Conservation (phyloP, 495 filamentous ascomycete genomes). For the Bryoglossum gracile region DNA sequence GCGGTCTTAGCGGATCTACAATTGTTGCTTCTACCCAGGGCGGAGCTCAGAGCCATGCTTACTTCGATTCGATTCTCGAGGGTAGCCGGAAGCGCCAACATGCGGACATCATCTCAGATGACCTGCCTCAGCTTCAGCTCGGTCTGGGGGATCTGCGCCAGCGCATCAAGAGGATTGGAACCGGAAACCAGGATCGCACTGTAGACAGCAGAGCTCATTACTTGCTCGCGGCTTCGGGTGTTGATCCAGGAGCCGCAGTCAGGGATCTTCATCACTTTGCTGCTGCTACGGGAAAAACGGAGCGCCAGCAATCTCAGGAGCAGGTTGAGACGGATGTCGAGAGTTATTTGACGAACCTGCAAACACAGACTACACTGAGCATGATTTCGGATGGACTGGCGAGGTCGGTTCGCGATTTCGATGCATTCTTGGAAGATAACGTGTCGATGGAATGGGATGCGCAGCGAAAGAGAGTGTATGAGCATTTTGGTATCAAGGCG, state of each 20-base stretch:
- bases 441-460: constrained; percentile 93
- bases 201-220: constrained; percentile 70
- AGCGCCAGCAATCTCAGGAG: constrained; percentile 33
- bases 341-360: constrained; percentile 71
- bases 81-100: constrained; percentile 59
- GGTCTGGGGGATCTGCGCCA: constrained; percentile 82
- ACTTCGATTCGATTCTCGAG: constrained; percentile 82
- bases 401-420: constrained; percentile 81
- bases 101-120: constrained; percentile 44
- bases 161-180: constrained; percentile 70
- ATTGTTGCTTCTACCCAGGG: background rate
- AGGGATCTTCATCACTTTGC: constrained; percentile 62
- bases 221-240: constrained; percentile 82
- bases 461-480: constrained; percentile 84
- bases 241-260: constrained; percentile 68
- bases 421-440: constrained; percentile 86
- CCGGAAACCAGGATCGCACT: constrained; percentile 38
- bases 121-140: constrained; percentile 67
- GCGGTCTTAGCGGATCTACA: background rate
- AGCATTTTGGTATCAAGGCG: constrained; percentile 86
- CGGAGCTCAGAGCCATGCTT: constrained; percentile 38
- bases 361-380: constrained; percentile 82
- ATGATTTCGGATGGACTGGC: constrained; percentile 86
- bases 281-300: constrained; percentile 18
- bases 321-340: constrained; percentile 68